Conservation (phyloP, 2,329 filamentous ascomycete species). For the Knufia petricola region DNA sequence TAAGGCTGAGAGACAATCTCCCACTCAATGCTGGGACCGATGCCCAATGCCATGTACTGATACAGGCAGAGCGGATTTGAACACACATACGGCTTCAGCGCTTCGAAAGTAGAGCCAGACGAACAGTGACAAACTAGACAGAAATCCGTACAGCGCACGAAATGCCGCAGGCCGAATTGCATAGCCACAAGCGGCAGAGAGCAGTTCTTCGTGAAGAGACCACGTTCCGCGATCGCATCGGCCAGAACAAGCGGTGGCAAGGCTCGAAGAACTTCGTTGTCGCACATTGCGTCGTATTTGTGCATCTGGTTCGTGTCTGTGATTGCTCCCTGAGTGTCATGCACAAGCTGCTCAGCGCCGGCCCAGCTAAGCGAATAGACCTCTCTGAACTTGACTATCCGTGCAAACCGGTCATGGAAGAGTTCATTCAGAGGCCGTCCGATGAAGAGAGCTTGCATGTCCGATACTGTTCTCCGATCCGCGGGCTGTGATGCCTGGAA, state of each 20-base stretch:
- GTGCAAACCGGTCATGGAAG: conserved; percentile 55
- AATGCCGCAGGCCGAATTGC: conserved; percentile 68
- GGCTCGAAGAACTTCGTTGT: conserved; percentile 13
- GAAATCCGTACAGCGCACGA: conserved; percentile 74
- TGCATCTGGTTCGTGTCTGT: conserved; percentile 1
- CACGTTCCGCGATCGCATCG: conserved; percentile 41
- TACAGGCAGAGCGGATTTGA: conserved; percentile 65
- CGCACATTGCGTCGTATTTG: conserved; percentile 10
- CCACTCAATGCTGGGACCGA: conserved; percentile 76
- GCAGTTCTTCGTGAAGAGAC: conserved; percentile 26
- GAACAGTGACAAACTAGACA: conserved; percentile 75
- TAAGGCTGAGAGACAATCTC: conserved; percentile 70
- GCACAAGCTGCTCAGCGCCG: conserved; percentile 52
- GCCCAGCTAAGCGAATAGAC: conserved; percentile 43
- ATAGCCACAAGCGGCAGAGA: conserved; percentile 53
- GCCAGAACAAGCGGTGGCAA: conserved; percentile 39
- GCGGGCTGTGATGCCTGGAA: conserved; percentile 1
- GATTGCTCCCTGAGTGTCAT: conserved; percentile 33
- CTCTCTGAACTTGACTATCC: conserved; percentile 51
- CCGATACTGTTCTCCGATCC: neutral
- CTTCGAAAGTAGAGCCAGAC: conserved; percentile 50
- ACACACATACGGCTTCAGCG: conserved; percentile 59
- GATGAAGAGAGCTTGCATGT: conserved; percentile 55
- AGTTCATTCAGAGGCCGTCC: conserved; percentile 61
- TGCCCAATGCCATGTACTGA: conserved; percentile 78